These are phyloP conservation scores for Colletotrichum euphorbiae DNA, from an alignment of 2,329 filamentous ascomycete species.

Conservation along the genomic window DNA sequence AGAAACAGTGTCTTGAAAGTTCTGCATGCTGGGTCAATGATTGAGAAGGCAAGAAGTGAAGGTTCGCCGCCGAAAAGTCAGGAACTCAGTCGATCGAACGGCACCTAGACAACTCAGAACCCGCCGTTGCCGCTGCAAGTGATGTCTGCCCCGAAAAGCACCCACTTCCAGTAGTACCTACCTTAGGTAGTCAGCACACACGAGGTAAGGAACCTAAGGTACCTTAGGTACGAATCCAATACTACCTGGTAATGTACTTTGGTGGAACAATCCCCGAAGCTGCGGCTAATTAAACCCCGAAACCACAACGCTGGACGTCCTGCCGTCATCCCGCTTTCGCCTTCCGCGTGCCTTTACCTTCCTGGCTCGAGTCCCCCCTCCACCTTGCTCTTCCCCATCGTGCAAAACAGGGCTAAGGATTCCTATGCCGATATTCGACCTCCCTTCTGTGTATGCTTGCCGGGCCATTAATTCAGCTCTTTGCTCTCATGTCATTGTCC, in stretches of 20 bases:
- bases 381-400: constrained; percentile 2
- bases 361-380: neutral
- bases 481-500: neutral
- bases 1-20: neutral
- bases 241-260: too few species aligned
- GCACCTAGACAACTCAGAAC: too few species aligned
- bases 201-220: neutral
- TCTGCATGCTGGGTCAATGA: neutral
- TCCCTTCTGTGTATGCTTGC: constrained; percentile 25
- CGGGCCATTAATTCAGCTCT: constrained; percentile 25
- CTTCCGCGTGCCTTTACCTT: constrained; percentile 20
- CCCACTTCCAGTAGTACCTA: too few species aligned
- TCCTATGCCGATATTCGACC: constrained; percentile 21
- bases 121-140: too few species aligned
- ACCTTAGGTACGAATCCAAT: too few species aligned
- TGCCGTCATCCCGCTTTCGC: constrained; percentile 31
- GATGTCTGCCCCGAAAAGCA: too few species aligned
- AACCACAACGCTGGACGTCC: constrained; percentile 29
- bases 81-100: too few species aligned
- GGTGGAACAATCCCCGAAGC: constrained; percentile 30
- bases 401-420: constrained; percentile 28
- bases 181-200: too few species aligned
- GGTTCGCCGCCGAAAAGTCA: too few species aligned
- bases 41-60: neutral
- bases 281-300: constrained; percentile 30